Percentiles rank a stretch among this genome's conserved stretches.
Evolutionary conservation across 257 asterid genomes (phyloP).

Genomic region (Solanum verrucosum): DNA sequence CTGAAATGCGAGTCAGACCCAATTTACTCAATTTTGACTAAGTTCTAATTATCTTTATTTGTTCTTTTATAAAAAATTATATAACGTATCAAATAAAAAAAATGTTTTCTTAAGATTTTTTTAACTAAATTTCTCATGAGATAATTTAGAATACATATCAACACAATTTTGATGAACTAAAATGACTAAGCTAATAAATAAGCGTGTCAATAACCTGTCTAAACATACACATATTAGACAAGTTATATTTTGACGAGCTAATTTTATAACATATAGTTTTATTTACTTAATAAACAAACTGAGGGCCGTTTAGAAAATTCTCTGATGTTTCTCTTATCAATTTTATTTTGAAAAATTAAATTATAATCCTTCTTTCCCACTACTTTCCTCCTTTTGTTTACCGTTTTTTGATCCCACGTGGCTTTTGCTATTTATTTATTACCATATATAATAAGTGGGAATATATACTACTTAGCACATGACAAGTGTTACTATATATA

Average conservation of each 20-base stretch:
- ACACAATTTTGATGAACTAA: not conserved
- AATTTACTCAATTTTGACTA: not conserved
- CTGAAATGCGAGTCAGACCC: not conserved
- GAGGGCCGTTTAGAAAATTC: not conserved
- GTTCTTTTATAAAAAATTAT: not conserved
- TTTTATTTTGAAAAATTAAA: not conserved
- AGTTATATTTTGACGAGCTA: not conserved
- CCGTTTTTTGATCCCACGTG: not conserved
- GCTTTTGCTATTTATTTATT: not conserved
- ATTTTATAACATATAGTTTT: not conserved
- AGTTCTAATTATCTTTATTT: not conserved
- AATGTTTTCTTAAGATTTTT: too few relatives aligned
- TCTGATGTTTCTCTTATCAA: not conserved
- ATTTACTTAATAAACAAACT: too few relatives aligned
- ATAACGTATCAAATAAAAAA: not conserved
- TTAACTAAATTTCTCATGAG: not conserved
- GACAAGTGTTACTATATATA: too few relatives aligned
- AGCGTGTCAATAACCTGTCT: accelerated
- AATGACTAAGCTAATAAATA: not conserved
- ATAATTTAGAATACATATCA: not conserved
- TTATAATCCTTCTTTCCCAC: not conserved
- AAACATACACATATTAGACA: not conserved
- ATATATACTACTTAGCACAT: too few relatives aligned
- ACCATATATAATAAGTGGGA: too few relatives aligned
- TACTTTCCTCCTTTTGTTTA: not conserved